Evolutionary conservation across 371 early-diverging fungal genomes (phyloP), one percentile per base, ranked within the genome.

Genomic region (Gilbertella persicaria): DNA sequence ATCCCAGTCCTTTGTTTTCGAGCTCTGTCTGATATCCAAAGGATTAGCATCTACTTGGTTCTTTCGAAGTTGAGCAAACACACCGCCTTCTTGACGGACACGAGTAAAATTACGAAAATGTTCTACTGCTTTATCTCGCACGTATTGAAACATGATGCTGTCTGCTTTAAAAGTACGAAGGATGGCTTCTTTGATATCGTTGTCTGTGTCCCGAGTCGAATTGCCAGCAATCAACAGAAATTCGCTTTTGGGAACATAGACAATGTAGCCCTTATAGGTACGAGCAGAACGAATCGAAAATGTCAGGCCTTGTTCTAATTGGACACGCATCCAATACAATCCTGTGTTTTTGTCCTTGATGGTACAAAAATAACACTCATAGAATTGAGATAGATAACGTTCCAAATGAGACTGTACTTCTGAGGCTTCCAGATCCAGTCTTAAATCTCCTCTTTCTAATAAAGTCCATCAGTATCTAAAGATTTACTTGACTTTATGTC

Each of bases 1-100:
- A 6, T 48, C 55, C 14, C 48, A 37, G 6, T 23, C 37, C 1
- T 36, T 53, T 3, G 39, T 12, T 28, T 20, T 21, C 3, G 42
- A 6, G 30, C 63, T 62, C 26, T 62, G 53, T 12, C 52, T 47
- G 21, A 64, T 50, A 30, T 69, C 69, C 17, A 82, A 64, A 12
- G 84, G 82, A 35, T 76, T 82, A n/a, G 66, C 60, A 50, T 84
- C 82, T 3, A 70, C 38, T 17, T 78, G 64, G 33, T 77, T 69
- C 20, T 69, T 49, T 28, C 73, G 52, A n/a, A 79, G 67, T 12
- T 61, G 52, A 38, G 67, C 65, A 53, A 71, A 66, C 0, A 71
- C 40, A 21, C 80, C 81, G 20, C 76, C 66, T 4, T 80, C 75
- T 29, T 67, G 64, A 19, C 55, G 66, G n/a, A 62, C 54, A 14